Evolutionary conservation across 257 asterid genomes (phyloP), one percentile per base, ranked within the genome.

Genomic region (Solanum peruvianum): DNA sequence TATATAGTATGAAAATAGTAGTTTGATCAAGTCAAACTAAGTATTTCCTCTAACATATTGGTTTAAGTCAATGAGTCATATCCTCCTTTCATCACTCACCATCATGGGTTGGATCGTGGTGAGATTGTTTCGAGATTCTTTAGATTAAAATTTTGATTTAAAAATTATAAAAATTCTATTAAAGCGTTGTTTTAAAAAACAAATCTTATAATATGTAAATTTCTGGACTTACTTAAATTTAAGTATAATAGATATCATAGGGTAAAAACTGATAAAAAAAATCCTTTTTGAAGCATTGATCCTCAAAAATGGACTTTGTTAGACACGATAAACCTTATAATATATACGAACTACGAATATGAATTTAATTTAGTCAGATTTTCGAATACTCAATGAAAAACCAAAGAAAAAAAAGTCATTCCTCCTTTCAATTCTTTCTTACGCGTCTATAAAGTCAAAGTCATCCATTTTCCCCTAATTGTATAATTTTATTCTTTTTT

Each of bases 361-460:
- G 0, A 67, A 27, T 29, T 69, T 69, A 67, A 13, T 67, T 5
- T 0, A 27, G 1, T 29, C 1, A 3, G 2, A 29, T 29, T 12
- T 12, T 16, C 11, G 3, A 70, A 67, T 14, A 3, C 1, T 2
- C 3, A 67, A 27, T 29, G 75, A 4, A 66, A 29, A 29, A 13
- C 9, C 1, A 29, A 7, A 27, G 4, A 3, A 69, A 15, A n/a
- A 31, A 70, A 70, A 16, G 77, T 33, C 42, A 70, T 16, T n/a
- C 35, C 8, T 78, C 25, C 5, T 25, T 45, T 11, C 52, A 1
- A 35, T 42, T 82, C 29, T 13, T 69, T n/a, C 80, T 62, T 6
- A 75, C 86, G 84, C 88, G 88, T 27, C 78, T 52, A 12, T 2
- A 23, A 86, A 86, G 90, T 90, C 91, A 83, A 64, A 88, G 89